phyloP scores from a whole-genome alignment of 495 filamentous ascomycete genomes.

The Xylaria scruposa region DNA sequence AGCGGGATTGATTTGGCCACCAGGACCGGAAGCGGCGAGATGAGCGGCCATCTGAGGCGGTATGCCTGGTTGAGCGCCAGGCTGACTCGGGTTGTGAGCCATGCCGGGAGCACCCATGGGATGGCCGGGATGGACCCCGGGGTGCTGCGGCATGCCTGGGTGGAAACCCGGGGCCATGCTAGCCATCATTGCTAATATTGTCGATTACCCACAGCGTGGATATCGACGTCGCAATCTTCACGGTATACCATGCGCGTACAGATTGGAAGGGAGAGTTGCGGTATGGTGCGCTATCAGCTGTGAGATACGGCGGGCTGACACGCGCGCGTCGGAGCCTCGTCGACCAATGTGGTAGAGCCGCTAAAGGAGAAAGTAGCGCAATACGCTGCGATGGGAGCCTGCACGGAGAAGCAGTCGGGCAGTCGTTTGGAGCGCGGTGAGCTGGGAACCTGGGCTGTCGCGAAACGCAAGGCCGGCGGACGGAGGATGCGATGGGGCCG shows the following conservation, averaged over 20 bases:
- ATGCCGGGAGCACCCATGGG: slow-evolving; percentile 68
- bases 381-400: background rate
- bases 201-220: slow-evolving; percentile 60
- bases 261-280: background rate
- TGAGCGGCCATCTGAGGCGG: slow-evolving; percentile 74
- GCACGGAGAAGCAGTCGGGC: background rate
- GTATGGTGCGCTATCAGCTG: background rate
- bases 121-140: slow-evolving; percentile 76
- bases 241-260: slow-evolving; percentile 54
- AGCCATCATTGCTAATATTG: slow-evolving; percentile 64
- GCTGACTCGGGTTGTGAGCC: slow-evolving; percentile 70
- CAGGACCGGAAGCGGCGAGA: slow-evolving; percentile 82
- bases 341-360: background rate
- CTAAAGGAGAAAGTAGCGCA: slow-evolving; percentile 1
- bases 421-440: slow-evolving; percentile 18
- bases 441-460: background rate
- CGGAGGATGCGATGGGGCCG: slow-evolving; percentile 5
- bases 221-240: slow-evolving; percentile 47
- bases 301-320: background rate
- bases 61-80: slow-evolving; percentile 70
- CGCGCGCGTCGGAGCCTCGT: slow-evolving; percentile 12
- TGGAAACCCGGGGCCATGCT: slow-evolving; percentile 74
- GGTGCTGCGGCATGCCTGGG: slow-evolving; percentile 75
- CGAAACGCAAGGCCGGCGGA: slow-evolving; percentile 9
- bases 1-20: slow-evolving; percentile 78